phyloP scores from a whole-genome alignment of 768 basidiomycete genomes.

The Rhizopogon roseolus region DNA sequence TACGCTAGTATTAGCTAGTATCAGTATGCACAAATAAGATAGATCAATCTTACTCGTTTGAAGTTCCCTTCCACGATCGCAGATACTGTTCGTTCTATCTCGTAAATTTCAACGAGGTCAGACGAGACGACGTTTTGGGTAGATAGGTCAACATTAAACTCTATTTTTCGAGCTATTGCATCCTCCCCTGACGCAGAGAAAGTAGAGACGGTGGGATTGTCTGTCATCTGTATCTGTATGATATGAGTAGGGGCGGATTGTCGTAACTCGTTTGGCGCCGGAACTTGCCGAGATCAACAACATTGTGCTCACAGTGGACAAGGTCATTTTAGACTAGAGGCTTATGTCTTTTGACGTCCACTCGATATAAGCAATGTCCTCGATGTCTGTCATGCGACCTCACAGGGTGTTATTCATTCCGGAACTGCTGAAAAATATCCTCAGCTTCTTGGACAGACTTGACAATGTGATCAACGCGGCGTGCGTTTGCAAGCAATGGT shows the following conservation, averaged over 20 bases:
- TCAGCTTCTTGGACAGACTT: conserved; percentile 38
- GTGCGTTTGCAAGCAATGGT: conserved; percentile 56
- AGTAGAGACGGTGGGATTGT: conserved; percentile 9
- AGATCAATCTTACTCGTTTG: conserved; percentile 51
- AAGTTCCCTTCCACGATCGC: conserved; percentile 60
- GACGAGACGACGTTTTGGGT: conserved; percentile 21
- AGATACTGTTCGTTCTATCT: conserved; percentile 61
- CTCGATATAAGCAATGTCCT: not conserved
- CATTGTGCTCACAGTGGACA: too few relatives aligned
- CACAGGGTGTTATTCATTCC: conserved; percentile 45
- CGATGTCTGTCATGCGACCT: not conserved
- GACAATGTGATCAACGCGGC: conserved; percentile 46
- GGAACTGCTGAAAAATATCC: conserved; percentile 55
- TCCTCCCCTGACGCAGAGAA: conserved; percentile 63
- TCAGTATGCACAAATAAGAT: not conserved
- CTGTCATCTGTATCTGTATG: not conserved
- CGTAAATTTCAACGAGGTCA: conserved; percentile 65
- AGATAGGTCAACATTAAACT: conserved; percentile 38
- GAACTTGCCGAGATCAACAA: not conserved
- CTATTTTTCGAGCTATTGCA: conserved; percentile 52
- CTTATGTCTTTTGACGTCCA: too few relatives aligned
- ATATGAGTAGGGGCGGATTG: not conserved
- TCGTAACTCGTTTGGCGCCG: not conserved
- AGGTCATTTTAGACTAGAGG: too few relatives aligned
- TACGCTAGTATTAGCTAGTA: conserved; percentile 21